Evolutionary conservation across 2,329 filamentous ascomycete genomes (phyloP).

Genomic region (Decorospora gaudefroyi): DNA sequence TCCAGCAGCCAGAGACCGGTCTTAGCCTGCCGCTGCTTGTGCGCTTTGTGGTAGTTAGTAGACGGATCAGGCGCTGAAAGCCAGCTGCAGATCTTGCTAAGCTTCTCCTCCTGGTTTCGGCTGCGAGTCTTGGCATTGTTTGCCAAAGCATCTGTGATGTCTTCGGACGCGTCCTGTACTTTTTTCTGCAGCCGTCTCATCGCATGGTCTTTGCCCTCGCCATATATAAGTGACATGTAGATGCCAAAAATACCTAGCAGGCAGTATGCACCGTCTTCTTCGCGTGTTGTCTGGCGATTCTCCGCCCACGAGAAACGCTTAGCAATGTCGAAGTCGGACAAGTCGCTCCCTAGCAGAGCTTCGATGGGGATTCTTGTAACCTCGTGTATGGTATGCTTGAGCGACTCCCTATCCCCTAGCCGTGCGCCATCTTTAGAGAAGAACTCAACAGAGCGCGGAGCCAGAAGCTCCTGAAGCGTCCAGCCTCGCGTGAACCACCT

Average conservation of each 20-base stretch:
- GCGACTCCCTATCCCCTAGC: slow-evolving; percentile 14
- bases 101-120: slow-evolving; percentile 4
- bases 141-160: too few species aligned
- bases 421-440: slow-evolving; percentile 12
- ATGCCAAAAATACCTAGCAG: slow-evolving; percentile 22
- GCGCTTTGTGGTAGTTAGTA: slow-evolving; percentile 41
- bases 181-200: slow-evolving; percentile 16
- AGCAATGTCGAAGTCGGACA: slow-evolving; percentile 14
- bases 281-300: slow-evolving; percentile 26
- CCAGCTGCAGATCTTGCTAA: slow-evolving; percentile 29
- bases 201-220: slow-evolving; percentile 17
- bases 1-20: slow-evolving; percentile 48
- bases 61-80: slow-evolving; percentile 46
- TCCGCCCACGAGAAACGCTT: slow-evolving; percentile 29
- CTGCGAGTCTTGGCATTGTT: slow-evolving; percentile 2
- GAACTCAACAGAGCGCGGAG: slow-evolving; percentile 17
- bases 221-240: slow-evolving; percentile 16
- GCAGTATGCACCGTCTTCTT: slow-evolving; percentile 25
- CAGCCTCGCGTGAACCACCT: slow-evolving; percentile 27
- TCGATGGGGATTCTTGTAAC: slow-evolving; percentile 13
- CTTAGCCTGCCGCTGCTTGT: slow-evolving; percentile 33
- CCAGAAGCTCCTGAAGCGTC: slow-evolving; percentile 27
- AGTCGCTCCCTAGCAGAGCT: slow-evolving; percentile 6
- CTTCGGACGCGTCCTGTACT: too few species aligned
- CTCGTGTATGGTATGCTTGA: slow-evolving; percentile 9